Base-by-base conservation (phyloP, 768 basidiomycete species). In the Calocera viscosa region DNA sequence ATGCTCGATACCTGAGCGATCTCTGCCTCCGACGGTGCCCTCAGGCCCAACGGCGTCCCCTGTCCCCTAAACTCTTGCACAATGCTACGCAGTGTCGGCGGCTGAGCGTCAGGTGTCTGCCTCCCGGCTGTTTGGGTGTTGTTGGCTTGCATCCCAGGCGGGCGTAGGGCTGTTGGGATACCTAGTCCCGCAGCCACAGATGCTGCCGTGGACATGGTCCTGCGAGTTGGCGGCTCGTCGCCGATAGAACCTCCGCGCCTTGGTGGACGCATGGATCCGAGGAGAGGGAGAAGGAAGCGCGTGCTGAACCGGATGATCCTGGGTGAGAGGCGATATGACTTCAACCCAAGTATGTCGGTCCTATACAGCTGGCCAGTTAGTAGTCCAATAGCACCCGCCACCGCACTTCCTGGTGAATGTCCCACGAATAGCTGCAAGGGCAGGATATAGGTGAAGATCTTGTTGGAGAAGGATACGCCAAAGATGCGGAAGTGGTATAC, bases 361-460 rank as follows among this genome's bases (percentile, higher is more conserved):
- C 91, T 87, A 74, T 94, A 95, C 38, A 91, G 77, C 71, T 86
- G 84, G 0, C 93, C 91, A 5, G 83, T 77, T 10, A 88, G 69
- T 7, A 92, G 68, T 26, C 93, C 93, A 35, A 90, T 76, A 30
- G 81, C 68, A 0, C 88, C 82, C 1, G 84, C 82, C 1, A 83
- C 78, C 8, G 82, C 75, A 7, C 91, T 90, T 1, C 85, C 81
- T 0, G 90, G 91, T 12, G 84, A 74, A 26, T 84, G 84, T 22
- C 83, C 84, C 35, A 90, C 75, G 2, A 86, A 83, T 60, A 93
- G 82, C 91, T 94, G 89, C 0, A 82, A 74, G 5, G 87, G 89
- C 3, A 94, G 76, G 24, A 88, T 72, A 73, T 92, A 92, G 11
- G 79, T 78, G 72, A 88, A 83, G 43, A 83, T 81, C 74, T 94